These are phyloP conservation scores for Talaromyces sp. DNA, from an alignment of 2,329 filamentous ascomycete species.

Conservation along the genomic window DNA sequence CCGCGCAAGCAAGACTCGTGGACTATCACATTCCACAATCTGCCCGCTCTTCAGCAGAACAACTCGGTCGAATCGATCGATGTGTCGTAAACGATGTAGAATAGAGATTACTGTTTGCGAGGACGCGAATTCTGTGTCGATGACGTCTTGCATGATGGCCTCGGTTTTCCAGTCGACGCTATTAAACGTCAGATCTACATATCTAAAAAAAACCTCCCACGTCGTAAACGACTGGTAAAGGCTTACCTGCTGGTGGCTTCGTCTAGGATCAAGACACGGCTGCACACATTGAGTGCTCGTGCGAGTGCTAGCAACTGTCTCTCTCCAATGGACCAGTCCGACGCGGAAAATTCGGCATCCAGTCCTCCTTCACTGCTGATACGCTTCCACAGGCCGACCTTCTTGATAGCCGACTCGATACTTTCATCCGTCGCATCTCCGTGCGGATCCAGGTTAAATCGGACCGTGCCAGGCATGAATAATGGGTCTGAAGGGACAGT, in stretches of 20 bases:
- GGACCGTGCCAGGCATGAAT: constrained; percentile 37
- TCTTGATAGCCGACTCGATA: constrained; percentile 33
- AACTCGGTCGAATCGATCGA: constrained; percentile 36
- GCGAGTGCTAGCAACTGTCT: constrained; percentile 61
- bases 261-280: constrained; percentile 42
- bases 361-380: constrained; percentile 30
- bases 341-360: constrained; percentile 41
- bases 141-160: constrained; percentile 51
- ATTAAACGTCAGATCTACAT: not conserved
- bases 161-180: constrained; percentile 56
- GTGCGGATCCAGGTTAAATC: constrained; percentile 37
- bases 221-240: too few relatives aligned
- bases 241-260: constrained; percentile 34
- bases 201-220: constrained; percentile 9
- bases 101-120: constrained; percentile 55
- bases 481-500: constrained; percentile 42
- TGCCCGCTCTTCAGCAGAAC: constrained; percentile 32
- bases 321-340: constrained; percentile 54
- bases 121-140: constrained; percentile 48
- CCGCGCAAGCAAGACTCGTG: constrained; percentile 31
- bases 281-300: constrained; percentile 49
- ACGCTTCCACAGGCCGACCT: constrained; percentile 33
- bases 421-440: constrained; percentile 25
- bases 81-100: constrained; percentile 50
- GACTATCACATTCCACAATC: constrained; percentile 33